Evolutionary conservation across 352 stramenopile genomes (phyloP).

Genomic region (Globisporangium sylvaticum): DNA sequence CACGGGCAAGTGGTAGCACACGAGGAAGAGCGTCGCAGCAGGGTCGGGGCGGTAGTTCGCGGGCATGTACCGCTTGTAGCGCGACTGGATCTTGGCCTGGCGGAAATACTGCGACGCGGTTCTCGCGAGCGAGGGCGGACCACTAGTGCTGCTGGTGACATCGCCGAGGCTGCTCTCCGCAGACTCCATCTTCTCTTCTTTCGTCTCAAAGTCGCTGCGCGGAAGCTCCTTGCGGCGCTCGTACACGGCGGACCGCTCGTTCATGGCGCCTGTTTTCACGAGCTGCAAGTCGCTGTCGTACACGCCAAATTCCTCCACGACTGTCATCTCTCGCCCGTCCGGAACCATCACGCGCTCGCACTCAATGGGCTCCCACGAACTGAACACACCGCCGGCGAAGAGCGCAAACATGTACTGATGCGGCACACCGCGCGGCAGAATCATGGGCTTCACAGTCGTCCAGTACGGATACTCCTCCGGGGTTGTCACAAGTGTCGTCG

Average conservation of each 20-base stretch:
- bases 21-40: conserved; percentile 78
- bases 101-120: conserved; percentile 53
- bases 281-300: conserved; percentile 66
- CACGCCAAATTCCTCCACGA: conserved; percentile 70
- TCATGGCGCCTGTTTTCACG: conserved; percentile 47
- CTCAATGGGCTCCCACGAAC: conserved; percentile 78
- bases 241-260: conserved; percentile 62
- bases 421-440: conserved; percentile 80
- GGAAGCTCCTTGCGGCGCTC: conserved; percentile 30
- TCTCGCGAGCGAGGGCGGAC: conserved; percentile 14
- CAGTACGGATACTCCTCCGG: conserved; percentile 96
- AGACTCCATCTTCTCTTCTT: conserved; percentile 16
- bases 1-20: conserved; percentile 93
- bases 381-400: conserved; percentile 83
- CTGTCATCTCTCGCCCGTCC: conserved; percentile 75
- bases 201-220: conserved; percentile 14
- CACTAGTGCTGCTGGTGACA: background rate
- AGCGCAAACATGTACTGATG: conserved; percentile 91
- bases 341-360: conserved; percentile 68
- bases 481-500: conserved; percentile 94
- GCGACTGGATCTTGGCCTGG: conserved; percentile 72
- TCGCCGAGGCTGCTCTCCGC: background rate
- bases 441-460: conserved; percentile 92
- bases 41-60: conserved; percentile 64
- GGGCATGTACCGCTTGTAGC: conserved; percentile 77